phyloP scores from a whole-genome alignment of 2,329 filamentous ascomycete genomes.

The Aschersonia sp. region DNA sequence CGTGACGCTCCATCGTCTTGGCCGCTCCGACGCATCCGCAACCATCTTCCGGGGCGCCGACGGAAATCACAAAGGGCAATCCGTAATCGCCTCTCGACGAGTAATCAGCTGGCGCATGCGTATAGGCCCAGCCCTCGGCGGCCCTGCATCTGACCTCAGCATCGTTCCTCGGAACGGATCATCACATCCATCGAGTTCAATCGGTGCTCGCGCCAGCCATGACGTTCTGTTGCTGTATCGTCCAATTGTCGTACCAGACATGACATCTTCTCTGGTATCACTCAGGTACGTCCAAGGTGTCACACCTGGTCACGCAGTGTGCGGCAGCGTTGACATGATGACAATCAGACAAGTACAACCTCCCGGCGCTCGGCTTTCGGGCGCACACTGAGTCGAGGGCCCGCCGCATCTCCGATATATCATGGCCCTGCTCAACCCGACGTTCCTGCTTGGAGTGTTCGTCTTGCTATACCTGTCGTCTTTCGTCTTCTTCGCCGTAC shows the following conservation, averaged over 20 bases:
- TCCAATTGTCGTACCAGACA: neutral
- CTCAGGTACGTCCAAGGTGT: neutral
- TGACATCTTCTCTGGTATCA: neutral
- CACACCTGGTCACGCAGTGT: too few relatives aligned
- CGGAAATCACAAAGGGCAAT: neutral
- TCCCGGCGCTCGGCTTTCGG: neutral
- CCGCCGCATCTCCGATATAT: neutral
- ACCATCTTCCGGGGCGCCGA: neutral
- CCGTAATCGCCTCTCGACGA: too few relatives aligned
- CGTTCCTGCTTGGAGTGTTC: constrained; percentile 75
- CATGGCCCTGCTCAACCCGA: constrained; percentile 57
- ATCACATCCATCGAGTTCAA: too few relatives aligned
- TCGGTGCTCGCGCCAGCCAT: neutral
- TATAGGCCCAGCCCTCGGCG: too few relatives aligned
- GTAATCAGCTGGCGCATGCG: too few relatives aligned
- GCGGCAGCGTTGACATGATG: neutral
- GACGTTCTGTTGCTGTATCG: neutral
- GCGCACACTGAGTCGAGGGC: neutral
- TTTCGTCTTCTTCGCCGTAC: constrained; percentile 83
- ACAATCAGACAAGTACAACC: neutral
- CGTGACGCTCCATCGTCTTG: neutral
- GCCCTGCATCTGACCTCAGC: too few relatives aligned
- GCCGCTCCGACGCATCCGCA: neutral
- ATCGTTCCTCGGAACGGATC: too few relatives aligned
- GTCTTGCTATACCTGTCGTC: constrained; percentile 81